These are phyloP conservation scores for Arctium lappa DNA, from an alignment of 129 eudicot species.

Conservation along the genomic window DNA sequence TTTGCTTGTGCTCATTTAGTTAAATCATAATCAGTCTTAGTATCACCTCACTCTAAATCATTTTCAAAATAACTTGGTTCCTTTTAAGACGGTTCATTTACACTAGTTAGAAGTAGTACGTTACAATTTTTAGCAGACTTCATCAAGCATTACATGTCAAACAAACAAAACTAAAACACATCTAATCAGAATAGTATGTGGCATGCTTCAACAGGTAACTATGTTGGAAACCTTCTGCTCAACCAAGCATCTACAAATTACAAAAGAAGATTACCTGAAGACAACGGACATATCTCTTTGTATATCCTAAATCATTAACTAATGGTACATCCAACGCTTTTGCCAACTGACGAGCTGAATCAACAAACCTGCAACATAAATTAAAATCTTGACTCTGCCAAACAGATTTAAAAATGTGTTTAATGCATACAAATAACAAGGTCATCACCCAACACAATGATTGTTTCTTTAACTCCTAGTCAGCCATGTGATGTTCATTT, in stretches of 20 bases:
- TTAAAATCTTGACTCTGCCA: slow-evolving; percentile 4
- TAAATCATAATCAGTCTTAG: not conserved
- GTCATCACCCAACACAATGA: not conserved
- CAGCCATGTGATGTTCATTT: not conserved
- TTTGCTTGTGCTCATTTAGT: not conserved
- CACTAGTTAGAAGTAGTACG: not conserved
- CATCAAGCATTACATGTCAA: not conserved
- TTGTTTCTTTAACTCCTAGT: not conserved
- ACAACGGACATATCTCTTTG: slow-evolving; percentile 97
- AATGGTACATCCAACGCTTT: slow-evolving; percentile 97
- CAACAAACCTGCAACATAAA: slow-evolving; percentile 71
- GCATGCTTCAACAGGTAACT: not conserved
- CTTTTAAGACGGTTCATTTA: not conserved
- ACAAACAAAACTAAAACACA: not conserved
- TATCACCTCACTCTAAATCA: not conserved
- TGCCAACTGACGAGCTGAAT: slow-evolving; percentile 95
- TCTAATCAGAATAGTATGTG: not conserved
- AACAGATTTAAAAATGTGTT: not conserved
- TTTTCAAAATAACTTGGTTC: not conserved
- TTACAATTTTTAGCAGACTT: not conserved
- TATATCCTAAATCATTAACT: slow-evolving; percentile 98
- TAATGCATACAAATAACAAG: not conserved
- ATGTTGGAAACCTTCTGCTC: not conserved
- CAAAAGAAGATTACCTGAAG: slow-evolving; percentile 68
- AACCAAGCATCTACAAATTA: not conserved